A percentile compares a stretch with the other conserved stretches of the same genome.
Conservation (phyloP, 306 rosid species). For the Trichosanthes truncata region DNA sequence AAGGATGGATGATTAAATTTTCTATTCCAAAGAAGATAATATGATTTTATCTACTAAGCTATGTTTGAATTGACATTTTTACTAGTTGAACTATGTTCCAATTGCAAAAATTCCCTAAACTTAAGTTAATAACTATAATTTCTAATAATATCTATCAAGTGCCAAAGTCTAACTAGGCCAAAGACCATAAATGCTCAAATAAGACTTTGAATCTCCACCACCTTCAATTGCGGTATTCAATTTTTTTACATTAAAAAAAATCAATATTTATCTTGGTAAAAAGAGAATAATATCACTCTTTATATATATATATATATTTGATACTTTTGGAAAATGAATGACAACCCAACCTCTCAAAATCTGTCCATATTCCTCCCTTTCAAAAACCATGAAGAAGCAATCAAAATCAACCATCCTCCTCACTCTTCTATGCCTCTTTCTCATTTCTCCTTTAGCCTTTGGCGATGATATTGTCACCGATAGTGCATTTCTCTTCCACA, state of each 20-base stretch:
- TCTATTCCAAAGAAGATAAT: too few relatives aligned
- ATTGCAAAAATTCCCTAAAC: too few relatives aligned
- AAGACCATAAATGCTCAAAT: background rate
- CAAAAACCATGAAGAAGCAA: background rate
- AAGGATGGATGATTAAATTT: too few relatives aligned
- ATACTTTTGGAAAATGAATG: background rate
- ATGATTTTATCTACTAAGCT: too few relatives aligned
- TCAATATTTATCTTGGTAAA: background rate
- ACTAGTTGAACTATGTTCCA: too few relatives aligned
- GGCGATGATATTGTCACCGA: constrained; percentile 11
- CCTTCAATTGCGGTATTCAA: background rate
- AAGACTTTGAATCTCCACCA: background rate
- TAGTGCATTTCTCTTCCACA: constrained; percentile 28
- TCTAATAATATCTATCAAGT: too few relatives aligned
- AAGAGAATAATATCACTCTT: background rate
- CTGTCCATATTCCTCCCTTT: background rate
- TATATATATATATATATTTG: too few relatives aligned
- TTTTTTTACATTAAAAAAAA: background rate
- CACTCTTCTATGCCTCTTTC: background rate
- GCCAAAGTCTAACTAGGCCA: background rate
- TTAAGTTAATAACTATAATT: too few relatives aligned
- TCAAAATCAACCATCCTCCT: background rate
- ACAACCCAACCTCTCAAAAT: background rate
- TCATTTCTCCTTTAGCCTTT: background rate
- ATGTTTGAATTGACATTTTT: too few relatives aligned